Conservation (phyloP, 257 asterid species). For the Ilex asprella region DNA sequence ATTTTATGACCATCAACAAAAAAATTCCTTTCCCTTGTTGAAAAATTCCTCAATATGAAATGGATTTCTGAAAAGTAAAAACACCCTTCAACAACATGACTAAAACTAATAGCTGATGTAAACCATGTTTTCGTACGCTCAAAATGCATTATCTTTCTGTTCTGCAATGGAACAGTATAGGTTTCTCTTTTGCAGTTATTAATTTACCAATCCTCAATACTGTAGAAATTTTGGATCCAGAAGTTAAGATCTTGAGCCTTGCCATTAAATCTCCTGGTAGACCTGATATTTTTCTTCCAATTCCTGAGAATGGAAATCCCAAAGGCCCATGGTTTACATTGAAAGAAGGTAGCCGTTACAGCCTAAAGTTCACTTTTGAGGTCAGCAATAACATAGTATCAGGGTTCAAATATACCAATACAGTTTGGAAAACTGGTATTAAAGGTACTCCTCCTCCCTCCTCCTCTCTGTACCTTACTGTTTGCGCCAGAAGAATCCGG, state of each 20-base stretch:
- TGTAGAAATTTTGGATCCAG: conserved; percentile 66
- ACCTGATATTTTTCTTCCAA: conserved; percentile 41
- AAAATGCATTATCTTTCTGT: background rate
- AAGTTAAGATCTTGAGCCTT: conserved; percentile 57
- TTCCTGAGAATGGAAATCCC: conserved; percentile 58
- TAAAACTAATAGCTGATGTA: no score
- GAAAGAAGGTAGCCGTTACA: conserved; percentile 64
- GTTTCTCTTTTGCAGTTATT: conserved; percentile 1
- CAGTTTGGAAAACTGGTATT: conserved; percentile 74
- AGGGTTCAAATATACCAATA: conserved; percentile 62
- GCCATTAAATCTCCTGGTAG: conserved; percentile 55
- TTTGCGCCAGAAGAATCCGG: background rate
- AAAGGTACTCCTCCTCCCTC: conserved; percentile 35
- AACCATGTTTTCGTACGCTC: no score
- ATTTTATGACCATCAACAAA: no score
- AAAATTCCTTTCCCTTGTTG: no score
- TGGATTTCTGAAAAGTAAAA: no score
- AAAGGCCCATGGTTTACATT: conserved; percentile 61
- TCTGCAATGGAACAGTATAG: background rate
- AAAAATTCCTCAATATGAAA: no score
- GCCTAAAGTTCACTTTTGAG: conserved; percentile 49
- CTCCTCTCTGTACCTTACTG: background rate
- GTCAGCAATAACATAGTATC: conserved; percentile 66
- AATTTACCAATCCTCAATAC: background rate
- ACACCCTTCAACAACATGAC: no score